phyloP scores from a whole-genome alignment of 305 asterid species.

The Euphrasia arctica region DNA sequence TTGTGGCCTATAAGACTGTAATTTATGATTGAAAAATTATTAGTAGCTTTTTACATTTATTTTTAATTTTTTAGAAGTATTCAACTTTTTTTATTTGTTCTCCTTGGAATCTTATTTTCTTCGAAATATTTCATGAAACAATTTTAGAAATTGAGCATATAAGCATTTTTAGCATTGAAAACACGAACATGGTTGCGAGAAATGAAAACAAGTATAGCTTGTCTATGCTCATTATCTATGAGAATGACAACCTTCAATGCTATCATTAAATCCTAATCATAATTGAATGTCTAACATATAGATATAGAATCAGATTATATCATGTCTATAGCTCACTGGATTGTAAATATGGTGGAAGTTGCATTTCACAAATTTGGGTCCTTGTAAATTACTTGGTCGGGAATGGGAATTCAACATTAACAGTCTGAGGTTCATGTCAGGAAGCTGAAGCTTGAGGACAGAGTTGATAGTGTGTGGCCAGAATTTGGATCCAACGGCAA shows the following conservation, averaged over 20 bases:
- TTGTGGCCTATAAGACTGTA: not conserved
- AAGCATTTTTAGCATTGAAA: constrained; percentile 14
- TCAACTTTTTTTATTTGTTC: not conserved
- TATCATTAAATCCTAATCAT: not conserved
- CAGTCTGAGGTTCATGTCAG: constrained; percentile 43
- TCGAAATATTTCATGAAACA: constrained; percentile 1
- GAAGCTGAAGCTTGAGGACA: constrained; percentile 80
- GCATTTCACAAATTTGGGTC: constrained; percentile 21
- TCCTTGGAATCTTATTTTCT: not conserved
- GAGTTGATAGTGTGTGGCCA: constrained; percentile 78
- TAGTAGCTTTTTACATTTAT: not conserved
- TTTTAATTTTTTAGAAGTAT: not conserved
- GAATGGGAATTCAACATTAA: constrained; percentile 22
- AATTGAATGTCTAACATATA: constrained; percentile 10
- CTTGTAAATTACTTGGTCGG: not conserved
- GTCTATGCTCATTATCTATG: too few relatives aligned
- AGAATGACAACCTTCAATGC: not conserved
- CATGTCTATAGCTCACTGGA: not conserved
- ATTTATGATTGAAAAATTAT: not conserved
- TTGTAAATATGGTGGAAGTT: not conserved
- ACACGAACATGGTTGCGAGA: not conserved
- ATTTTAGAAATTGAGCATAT: constrained; percentile 5
- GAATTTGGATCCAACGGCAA: constrained; percentile 79
- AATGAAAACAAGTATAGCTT: constrained; percentile 8
- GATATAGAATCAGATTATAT: constrained; percentile 1